phyloP scores from a whole-genome alignment of 2,329 filamentous ascomycete species.

The Curvularia spicifera region DNA sequence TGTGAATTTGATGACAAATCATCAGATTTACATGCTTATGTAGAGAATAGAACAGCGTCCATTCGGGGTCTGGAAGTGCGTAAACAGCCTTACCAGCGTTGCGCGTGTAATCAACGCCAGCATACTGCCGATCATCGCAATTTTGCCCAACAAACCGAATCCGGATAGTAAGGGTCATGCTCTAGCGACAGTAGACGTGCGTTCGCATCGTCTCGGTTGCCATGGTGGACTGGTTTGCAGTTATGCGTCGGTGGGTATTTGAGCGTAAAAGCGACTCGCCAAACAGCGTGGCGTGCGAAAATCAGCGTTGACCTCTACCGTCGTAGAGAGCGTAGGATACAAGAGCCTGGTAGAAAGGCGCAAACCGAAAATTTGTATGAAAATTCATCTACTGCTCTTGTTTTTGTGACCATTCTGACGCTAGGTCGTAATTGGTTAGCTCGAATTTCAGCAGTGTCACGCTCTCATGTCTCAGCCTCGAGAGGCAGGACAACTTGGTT shows the following conservation, averaged over 20 bases:
- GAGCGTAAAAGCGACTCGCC: not conserved
- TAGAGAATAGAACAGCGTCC: too few relatives aligned
- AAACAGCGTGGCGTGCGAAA: not conserved
- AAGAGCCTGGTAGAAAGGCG: not conserved
- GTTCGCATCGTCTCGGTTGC: not conserved
- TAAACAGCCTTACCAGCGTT: not conserved
- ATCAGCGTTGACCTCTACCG: not conserved
- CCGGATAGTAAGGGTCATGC: not conserved
- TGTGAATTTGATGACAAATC: slow-evolving; percentile 6
- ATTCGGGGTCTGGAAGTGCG: not conserved
- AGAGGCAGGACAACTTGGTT: not conserved
- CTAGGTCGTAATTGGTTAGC: slow-evolving; percentile 1
- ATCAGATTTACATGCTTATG: not conserved
- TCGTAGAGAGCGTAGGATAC: not conserved
- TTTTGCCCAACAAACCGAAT: not conserved
- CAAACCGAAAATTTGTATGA: slow-evolving; percentile 1
- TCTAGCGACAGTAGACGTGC: not conserved
- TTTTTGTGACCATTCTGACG: not conserved
- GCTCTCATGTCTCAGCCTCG: not conserved
- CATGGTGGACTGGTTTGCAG: not conserved
- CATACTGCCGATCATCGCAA: not conserved
- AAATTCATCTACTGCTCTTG: slow-evolving; percentile 2
- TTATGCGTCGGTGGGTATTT: not conserved
- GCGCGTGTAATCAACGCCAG: not conserved
- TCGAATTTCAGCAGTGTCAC: too few relatives aligned